A percentile compares a stretch with the other conserved stretches of the same genome.
These are phyloP conservation scores for Gynandropsis gynandra DNA, from an alignment of 345 rosid species.

Conservation along the genomic window DNA sequence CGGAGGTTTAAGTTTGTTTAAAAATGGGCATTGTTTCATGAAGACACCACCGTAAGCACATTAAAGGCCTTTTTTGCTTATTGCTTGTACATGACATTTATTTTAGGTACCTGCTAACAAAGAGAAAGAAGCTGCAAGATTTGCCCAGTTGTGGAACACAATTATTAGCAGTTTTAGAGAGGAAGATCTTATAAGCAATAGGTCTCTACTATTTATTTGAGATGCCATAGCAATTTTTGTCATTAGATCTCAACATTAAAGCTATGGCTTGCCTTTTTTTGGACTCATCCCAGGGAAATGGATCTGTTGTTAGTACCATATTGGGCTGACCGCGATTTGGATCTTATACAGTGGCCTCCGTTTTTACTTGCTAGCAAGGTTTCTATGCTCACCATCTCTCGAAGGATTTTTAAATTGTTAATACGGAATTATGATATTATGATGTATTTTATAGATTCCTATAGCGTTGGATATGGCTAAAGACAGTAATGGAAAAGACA, in stretches of 20 bases:
- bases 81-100: constrained; percentile 10
- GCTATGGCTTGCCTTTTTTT: neutral
- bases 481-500: constrained; percentile 85
- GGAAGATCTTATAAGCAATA: constrained; percentile 85
- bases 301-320: constrained; percentile 95
- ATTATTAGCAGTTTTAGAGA: constrained; percentile 92
- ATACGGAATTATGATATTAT: constrained; percentile 9
- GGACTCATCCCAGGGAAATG: constrained; percentile 74
- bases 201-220: constrained; percentile 25
- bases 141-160: constrained; percentile 98
- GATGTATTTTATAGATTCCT: constrained; percentile 54
- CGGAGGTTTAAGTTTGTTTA: constrained; percentile 36
- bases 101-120: constrained; percentile 51
- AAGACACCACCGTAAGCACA: neutral
- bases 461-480: constrained; percentile 99
- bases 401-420: constrained; percentile 11
- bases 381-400: constrained; percentile 14
- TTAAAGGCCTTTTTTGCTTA: constrained; percentile 7
- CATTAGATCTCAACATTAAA: neutral
- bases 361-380: constrained; percentile 98
- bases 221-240: constrained; percentile 13
- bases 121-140: constrained; percentile 81
- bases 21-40: constrained; percentile 4
- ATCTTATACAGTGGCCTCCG: constrained; percentile 93
- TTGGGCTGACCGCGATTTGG: constrained; percentile 96